Percentiles rank a stretch among this genome's conserved stretches.
phyloP scores from a whole-genome alignment of 768 basidiomycete genomes.

The Leucogyrophana mollusca region DNA sequence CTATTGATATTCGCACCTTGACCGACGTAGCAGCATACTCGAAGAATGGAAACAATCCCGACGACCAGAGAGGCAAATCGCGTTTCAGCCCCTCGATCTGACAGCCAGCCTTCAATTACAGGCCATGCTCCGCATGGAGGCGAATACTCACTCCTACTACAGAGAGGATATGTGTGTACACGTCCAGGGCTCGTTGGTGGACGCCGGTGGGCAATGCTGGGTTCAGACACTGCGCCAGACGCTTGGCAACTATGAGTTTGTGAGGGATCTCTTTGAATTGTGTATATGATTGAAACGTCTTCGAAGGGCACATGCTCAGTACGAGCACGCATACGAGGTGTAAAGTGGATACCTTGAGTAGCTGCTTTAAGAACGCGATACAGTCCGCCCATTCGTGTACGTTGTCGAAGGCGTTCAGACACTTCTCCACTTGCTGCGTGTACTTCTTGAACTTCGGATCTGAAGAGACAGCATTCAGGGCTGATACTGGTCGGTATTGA shows the following conservation, averaged over 20 bases:
- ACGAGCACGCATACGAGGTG: neutral
- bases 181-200: conserved; percentile 94
- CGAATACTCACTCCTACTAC: conserved; percentile 76
- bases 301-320: conserved; percentile 6
- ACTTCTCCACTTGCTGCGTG: conserved; percentile 87
- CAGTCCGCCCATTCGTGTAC: conserved; percentile 99
- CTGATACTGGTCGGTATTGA: conserved; percentile 35
- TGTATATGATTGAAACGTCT: conserved; percentile 93
- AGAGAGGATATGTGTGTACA: conserved; percentile 87
- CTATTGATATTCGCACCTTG: conserved; percentile 52
- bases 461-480: conserved; percentile 57
- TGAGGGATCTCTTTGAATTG: conserved; percentile 96
- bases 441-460: conserved; percentile 97
- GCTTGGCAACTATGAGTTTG: conserved; percentile 92
- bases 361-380: conserved; percentile 92
- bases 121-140: neutral
- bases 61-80: conserved; percentile 92
- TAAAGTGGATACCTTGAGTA: conserved; percentile 68
- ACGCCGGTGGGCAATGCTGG: conserved; percentile 97
- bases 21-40: conserved; percentile 99
- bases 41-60: conserved; percentile 97
- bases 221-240: conserved; percentile 93
- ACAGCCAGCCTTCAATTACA: conserved; percentile 5
- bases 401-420: conserved; percentile 88
- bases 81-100: conserved; percentile 84